A percentile compares a stretch with the other conserved stretches of the same genome.
These are phyloP conservation scores for Pleurotus tuber-regium DNA, from an alignment of 768 basidiomycete species.

Conservation along the genomic window DNA sequence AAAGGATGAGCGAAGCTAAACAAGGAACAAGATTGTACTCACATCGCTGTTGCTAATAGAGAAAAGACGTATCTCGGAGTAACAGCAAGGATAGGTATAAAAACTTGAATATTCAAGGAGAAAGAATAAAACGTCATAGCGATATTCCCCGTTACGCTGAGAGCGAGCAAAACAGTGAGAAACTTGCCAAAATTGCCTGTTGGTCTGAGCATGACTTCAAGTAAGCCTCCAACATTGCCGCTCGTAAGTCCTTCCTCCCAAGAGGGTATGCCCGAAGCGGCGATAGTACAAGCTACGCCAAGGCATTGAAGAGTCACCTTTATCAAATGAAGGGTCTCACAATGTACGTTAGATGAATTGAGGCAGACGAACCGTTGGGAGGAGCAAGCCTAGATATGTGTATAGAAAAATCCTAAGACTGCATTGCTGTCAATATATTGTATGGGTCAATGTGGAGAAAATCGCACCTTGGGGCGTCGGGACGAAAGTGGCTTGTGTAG, in stretches of 20 bases:
- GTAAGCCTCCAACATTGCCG: conserved; percentile 64
- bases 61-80: conserved; percentile 82
- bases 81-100: conserved; percentile 52
- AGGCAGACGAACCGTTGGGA: conserved; percentile 49
- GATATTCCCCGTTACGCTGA: conserved; percentile 81
- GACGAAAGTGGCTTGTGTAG: conserved; percentile 53
- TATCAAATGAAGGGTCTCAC: conserved; percentile 21
- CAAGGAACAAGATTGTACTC: conserved; percentile 20
- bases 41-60: conserved; percentile 70
- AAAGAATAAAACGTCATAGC: conserved; percentile 83
- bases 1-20: background rate
- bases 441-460: background rate
- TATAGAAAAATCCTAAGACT: conserved; percentile 61
- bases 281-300: conserved; percentile 65
- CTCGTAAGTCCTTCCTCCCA: conserved; percentile 55
- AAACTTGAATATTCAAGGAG: conserved; percentile 68
- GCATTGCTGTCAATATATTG: background rate
- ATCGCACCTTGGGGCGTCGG: conserved; percentile 38
- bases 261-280: conserved; percentile 49
- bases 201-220: conserved; percentile 71
- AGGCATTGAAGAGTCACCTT: conserved; percentile 47
- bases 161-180: conserved; percentile 73
- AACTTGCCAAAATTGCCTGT: conserved; percentile 74
- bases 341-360: background rate
- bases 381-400: conserved; percentile 61